Percentiles rank a stretch among this genome's conserved stretches.
Evolutionary conservation across 2,329 filamentous ascomycete genomes (phyloP).

Genomic region (Phaeoacremonium minimum): DNA sequence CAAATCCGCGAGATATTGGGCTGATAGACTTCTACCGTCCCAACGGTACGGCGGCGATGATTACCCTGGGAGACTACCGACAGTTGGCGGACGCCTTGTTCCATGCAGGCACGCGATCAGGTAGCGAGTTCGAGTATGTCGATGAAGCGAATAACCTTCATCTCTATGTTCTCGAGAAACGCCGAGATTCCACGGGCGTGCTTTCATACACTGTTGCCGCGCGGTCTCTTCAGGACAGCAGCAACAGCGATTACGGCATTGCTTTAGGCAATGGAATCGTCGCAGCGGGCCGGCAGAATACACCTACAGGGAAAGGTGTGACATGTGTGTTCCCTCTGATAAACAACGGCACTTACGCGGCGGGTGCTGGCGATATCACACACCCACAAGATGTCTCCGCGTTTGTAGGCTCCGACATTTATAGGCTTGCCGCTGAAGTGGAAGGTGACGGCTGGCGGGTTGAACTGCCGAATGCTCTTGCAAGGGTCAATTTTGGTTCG

Average conservation of each 20-base stretch:
- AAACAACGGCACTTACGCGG: constrained; percentile 35
- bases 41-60: constrained; percentile 39
- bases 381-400: constrained; percentile 29
- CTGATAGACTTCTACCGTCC: constrained; percentile 45
- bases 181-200: constrained; percentile 34
- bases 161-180: constrained; percentile 41
- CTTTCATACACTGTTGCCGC: constrained; percentile 44
- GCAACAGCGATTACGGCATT: constrained; percentile 26
- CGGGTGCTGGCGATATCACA: constrained; percentile 7
- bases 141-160: constrained; percentile 43
- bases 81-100: constrained; percentile 50
- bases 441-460: constrained; percentile 41
- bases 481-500: constrained; percentile 34
- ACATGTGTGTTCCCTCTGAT: constrained; percentile 41
- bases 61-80: constrained; percentile 48
- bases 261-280: constrained; percentile 29
- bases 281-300: constrained; percentile 13
- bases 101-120: constrained; percentile 47
- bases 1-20: constrained; percentile 46
- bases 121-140: constrained; percentile 42
- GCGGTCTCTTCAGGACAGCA: constrained; percentile 32
- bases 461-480: constrained; percentile 33
- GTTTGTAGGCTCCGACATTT: constrained; percentile 40
- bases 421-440: constrained; percentile 37
- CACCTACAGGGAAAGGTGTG: constrained; percentile 25